Base-by-base conservation (phyloP, 768 basidiomycete genomes). In the Goffeauzyma gilvescens region DNA sequence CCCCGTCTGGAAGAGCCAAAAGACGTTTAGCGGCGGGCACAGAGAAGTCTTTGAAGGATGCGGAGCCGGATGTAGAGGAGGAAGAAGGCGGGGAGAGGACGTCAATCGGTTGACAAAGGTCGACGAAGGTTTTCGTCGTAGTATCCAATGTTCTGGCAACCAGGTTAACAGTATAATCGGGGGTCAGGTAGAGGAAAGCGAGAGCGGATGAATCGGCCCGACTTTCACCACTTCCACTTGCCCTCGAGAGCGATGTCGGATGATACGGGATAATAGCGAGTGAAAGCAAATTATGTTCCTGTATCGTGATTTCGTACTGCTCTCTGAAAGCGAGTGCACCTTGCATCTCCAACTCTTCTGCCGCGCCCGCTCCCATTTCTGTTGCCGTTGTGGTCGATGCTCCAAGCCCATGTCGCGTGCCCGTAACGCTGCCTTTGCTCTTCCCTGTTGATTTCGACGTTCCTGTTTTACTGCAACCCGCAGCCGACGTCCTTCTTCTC, bases 241-340 rank as follows among this genome's bases (percentile, higher is more conserved):
- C n/a, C 37, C 12, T 10, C 37, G 37, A 24, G 12, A 52, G 40
- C 40, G 41, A 21, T 50, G 42, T 30, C 22, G 36, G 28, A 20
- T 0, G 55, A 52, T 26, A 44, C 49, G n/a, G 55, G 38, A 55
- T 27, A 45, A 63, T 60, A 1, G 53, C 49, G 5, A 63, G 43
- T 15, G 57, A 49, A 3, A 63, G 38, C 4, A 63, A 50, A 40
- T 63, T 63, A 39, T 60, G 58, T 38, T 60, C 59, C 18, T 55
- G 57, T 14, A 63, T 53, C 38, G 45, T 39, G 17, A 42, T 31
- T 38, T 39, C 37, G 6, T 33, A 24, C 6, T 39, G 45, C 15
- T 20, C 38, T 13, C 27, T 45, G n/a, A 41, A 46, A 2, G 39
- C 42, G 28, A 51, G 50, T 3, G 44, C 36, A 6, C 50, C 34